A percentile compares a stretch with the other conserved stretches of the same genome.
These are phyloP conservation scores for Lepraria neglecta DNA, from an alignment of 495 filamentous ascomycete genomes.

Conservation along the genomic window DNA sequence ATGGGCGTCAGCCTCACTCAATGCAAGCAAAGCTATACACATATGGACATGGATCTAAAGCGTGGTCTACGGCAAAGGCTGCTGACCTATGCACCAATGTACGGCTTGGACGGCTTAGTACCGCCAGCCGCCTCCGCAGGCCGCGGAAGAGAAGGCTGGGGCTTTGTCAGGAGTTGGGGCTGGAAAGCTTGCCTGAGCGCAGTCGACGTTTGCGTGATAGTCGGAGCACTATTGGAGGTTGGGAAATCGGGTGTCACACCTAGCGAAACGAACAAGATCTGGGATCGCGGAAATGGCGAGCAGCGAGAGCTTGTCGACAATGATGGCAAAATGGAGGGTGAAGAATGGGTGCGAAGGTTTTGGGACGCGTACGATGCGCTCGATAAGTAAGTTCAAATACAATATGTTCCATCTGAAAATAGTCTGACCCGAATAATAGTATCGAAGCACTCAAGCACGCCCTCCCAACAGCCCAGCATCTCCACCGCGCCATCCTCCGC, in stretches of 20 bases:
- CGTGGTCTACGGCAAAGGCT: constrained; percentile 77
- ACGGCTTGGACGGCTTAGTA: constrained; percentile 87
- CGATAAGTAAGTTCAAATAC: constrained; percentile 48
- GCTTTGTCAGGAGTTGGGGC: constrained; percentile 94
- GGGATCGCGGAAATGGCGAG: constrained; percentile 33
- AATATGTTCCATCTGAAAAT: constrained; percentile 37
- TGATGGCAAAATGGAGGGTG: constrained; percentile 45
- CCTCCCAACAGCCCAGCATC: constrained; percentile 76
- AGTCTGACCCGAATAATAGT: constrained; percentile 36
- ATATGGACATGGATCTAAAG: constrained; percentile 98
- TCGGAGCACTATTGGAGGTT: constrained; percentile 88
- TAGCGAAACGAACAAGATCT: constrained; percentile 24
- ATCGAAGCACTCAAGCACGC: constrained; percentile 69
- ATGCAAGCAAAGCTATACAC: constrained; percentile 90
- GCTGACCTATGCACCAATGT: constrained; percentile 80
- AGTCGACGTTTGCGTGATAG: constrained; percentile 81
- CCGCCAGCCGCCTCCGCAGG: constrained; percentile 54
- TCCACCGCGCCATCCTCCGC: constrained; percentile 87
- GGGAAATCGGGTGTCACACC: constrained; percentile 41
- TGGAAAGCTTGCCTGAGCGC: constrained; percentile 93
- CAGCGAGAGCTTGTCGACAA: constrained; percentile 38
- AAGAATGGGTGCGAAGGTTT: constrained; percentile 71
- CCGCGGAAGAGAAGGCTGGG: constrained; percentile 75
- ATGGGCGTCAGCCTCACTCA: constrained; percentile 94
- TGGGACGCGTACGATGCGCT: constrained; percentile 94